Base-by-base conservation (phyloP, 352 stramenopile genomes). In the Globisporangium alternatum region DNA sequence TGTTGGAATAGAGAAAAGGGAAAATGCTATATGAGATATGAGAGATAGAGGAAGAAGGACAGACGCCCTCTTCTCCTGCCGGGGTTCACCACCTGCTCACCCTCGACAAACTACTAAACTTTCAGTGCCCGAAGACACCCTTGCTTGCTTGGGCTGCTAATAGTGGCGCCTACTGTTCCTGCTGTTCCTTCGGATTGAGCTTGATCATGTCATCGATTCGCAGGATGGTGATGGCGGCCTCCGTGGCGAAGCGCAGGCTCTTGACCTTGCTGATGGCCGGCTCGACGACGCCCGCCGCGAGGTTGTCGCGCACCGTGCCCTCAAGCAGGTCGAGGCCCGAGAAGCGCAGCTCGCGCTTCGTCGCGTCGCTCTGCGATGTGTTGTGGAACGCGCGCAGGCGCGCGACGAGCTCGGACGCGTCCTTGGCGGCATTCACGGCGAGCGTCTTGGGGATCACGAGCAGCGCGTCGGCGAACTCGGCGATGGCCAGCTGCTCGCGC, bases 231-330 rank as follows among this genome's bases (percentile, higher is more conserved):
- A 99, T 99, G 51, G 97, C 97, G 39, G 97, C 97, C 69, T 99
- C 98, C 5, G 97, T 99, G 21, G 98, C 98, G 86, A 99, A 99
- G 69, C 97, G 88, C 66, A 99, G 80, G 74, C 89, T 98, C 83
- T 99, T 99, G 80, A 99, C 98, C 87, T 99, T 99, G 71, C 94
- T 99, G 69, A 99, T 99, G 60, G 98, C 97, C 21, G 98, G 98
- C 85, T 99, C 98, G 17, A 99, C 89, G n/a, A 99, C 97, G 63
- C 97, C 97, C 22, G 91, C 95, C 25, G 83, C 83, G 41, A 99
- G 83, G 80, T 99, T 99, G 81, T 99, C 83, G 57, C 95, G 87
- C 63, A 99, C 96, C 35, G 78, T 83, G 53, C 98, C 98, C 33
- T 98, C 83, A 5, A 99, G 68, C 49, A 99, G 81, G 73, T 99